phyloP scores from a whole-genome alignment of 2,329 filamentous ascomycete genomes.

The Aspergillus japonicus region DNA sequence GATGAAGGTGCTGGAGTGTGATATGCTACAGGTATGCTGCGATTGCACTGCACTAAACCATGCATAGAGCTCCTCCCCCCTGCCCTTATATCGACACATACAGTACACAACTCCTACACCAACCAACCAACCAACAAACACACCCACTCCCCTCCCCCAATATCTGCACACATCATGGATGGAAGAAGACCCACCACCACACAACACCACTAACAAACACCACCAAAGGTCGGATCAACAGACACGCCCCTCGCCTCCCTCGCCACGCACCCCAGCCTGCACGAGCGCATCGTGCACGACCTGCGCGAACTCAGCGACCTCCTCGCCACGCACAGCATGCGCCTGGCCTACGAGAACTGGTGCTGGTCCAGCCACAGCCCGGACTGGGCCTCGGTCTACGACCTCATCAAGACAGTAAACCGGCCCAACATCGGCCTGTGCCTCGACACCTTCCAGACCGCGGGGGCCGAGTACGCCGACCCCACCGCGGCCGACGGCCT shows the following conservation, averaged over 20 bases:
- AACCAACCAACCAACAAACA: too few relatives aligned
- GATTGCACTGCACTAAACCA: too few relatives aligned
- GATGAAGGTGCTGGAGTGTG: constrained; percentile 68
- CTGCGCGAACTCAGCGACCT: constrained; percentile 64
- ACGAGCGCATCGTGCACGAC: constrained; percentile 56
- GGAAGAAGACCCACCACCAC: too few relatives aligned
- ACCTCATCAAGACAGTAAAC: constrained; percentile 63
- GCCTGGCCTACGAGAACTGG: constrained; percentile 77
- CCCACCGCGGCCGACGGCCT: constrained; percentile 64
- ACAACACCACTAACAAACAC: not conserved
- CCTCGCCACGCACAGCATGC: constrained; percentile 56
- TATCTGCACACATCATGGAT: too few relatives aligned
- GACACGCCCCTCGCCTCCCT: constrained; percentile 60
- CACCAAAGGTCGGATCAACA: constrained; percentile 57
- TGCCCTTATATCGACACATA: too few relatives aligned
- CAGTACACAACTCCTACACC: too few relatives aligned
- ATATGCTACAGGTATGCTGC: constrained; percentile 64
- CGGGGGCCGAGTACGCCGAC: constrained; percentile 70
- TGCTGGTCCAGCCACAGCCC: constrained; percentile 73
- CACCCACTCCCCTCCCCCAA: too few relatives aligned
- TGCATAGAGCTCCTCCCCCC: not conserved
- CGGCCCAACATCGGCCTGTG: constrained; percentile 69
- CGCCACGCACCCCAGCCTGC: constrained; percentile 40
- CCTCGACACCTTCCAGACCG: constrained; percentile 75
- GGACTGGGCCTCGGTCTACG: constrained; percentile 68